Evolutionary conservation across 2,329 filamentous ascomycete genomes (phyloP), one percentile per base, ranked within the genome.

Genomic region (Pseudogymnoascus sp.): DNA sequence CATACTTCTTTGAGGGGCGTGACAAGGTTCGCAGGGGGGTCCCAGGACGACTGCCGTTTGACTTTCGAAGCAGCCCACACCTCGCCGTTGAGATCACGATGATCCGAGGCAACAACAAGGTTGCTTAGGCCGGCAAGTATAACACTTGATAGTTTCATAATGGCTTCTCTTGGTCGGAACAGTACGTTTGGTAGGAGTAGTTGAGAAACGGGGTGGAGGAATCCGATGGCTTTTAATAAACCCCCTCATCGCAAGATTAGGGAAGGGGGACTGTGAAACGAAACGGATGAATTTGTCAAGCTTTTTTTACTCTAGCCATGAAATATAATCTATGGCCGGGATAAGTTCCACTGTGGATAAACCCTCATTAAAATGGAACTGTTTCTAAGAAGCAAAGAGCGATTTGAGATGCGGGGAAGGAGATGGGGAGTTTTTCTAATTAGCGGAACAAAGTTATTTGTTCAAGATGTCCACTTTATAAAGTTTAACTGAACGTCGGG

Each of bases 1-100:
- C 61, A 62, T 19, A 62, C 61, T 38, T 62, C 44, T 10, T 56
- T n/a, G 6, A 62, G 61, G 26, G 61, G 61, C 42, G 19, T 33
- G 14, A 59, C 42, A 4, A 62, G 61, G 21, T 62, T 59, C 6
- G 61, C 21, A 10, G 61, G 61, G 7, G 61, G 61, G 14, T 29
- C 13, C 61, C 61, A 62, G 19, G 44, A 26, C 37, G 61, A 37
- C 24, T 62, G 61, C 14, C 61, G 42, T 56, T 62, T 62, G 24
- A 16, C 14, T 40, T 19, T 14, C 19, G 40, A 14, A 33, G 4
- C 2, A 6, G 61, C 37, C 61, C 61, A 62, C 1, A 62, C 37
- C 53, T 53, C 40, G 24, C 61, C 61, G 37, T 24, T 62, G 11
- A 53, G 40, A 53, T 62, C 61, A 21, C 61, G 61, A 33, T 31